A percentile compares a stretch with the other conserved stretches of the same genome.
Conservation (phyloP, 345 rosid genomes). For the Clarkia xantiana region DNA sequence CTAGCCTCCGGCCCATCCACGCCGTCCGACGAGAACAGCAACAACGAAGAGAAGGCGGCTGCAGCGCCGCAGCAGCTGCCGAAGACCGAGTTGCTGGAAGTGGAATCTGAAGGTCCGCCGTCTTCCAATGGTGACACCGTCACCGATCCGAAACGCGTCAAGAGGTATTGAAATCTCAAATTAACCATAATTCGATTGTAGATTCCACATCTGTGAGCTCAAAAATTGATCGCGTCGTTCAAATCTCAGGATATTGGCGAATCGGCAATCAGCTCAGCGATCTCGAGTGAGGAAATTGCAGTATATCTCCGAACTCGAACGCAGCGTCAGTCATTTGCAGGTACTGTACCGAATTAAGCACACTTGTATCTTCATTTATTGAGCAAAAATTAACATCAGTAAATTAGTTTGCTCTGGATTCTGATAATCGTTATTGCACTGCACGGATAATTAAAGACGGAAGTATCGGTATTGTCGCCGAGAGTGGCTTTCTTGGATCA, state of each 20-base stretch:
- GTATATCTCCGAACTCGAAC: constrained; percentile 50
- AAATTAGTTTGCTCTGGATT: not conserved
- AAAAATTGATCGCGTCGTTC: not conserved
- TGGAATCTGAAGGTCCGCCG: constrained; percentile 7
- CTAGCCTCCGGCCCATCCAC: constrained; percentile 33
- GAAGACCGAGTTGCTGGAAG: constrained; percentile 10
- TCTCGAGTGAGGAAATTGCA: constrained; percentile 55
- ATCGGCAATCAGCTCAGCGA: constrained; percentile 55
- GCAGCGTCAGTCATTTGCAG: constrained; percentile 50
- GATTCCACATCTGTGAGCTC: no score
- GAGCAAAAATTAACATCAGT: not conserved
- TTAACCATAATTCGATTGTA: no score
- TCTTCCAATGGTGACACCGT: constrained; percentile 15
- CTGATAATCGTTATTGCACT: not conserved
- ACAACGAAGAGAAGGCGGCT: constrained; percentile 28
- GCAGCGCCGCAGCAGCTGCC: constrained; percentile 10
- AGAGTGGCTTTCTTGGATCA: constrained; percentile 62
- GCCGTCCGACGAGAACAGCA: constrained; percentile 57
- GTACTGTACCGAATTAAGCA: no score
- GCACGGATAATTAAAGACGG: constrained; percentile 21
- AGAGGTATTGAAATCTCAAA: constrained; percentile 22
- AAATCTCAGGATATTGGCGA: constrained; percentile 45
- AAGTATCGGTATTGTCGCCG: constrained; percentile 63
- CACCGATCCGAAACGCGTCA: constrained; percentile 47
- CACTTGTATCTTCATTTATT: not conserved